Evolutionary conservation across 2,329 filamentous ascomycete species (phyloP).

Genomic region (Arachnopeziza araneosa): DNA sequence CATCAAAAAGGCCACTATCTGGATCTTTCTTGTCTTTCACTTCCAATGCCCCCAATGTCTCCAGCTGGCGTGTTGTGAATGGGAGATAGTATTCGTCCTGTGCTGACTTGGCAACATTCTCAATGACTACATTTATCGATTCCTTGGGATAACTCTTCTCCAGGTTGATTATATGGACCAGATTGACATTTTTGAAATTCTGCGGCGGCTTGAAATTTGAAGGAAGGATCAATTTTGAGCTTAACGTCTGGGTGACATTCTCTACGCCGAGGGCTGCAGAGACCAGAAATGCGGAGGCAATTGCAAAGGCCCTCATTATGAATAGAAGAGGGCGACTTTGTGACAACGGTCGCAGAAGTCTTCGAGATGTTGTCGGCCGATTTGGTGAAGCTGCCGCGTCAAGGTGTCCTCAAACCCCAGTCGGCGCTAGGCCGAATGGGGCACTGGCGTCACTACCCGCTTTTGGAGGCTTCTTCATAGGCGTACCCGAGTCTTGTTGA

Average conservation of each 20-base stretch:
- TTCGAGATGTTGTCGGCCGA: background rate
- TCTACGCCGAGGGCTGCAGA: slow-evolving; percentile 34
- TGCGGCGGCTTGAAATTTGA: slow-evolving; percentile 76
- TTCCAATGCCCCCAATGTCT: slow-evolving; percentile 77
- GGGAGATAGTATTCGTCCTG: slow-evolving; percentile 90
- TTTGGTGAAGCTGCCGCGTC: background rate
- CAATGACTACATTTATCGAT: slow-evolving; percentile 86
- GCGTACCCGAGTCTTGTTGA: background rate
- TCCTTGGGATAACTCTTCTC: slow-evolving; percentile 92
- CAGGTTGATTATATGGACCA: slow-evolving; percentile 83
- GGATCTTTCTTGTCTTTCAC: slow-evolving; percentile 86
- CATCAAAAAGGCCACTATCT: slow-evolving; percentile 59
- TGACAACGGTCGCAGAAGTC: slow-evolving; percentile 1
- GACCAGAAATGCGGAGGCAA: slow-evolving; percentile 54
- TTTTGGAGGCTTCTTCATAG: background rate
- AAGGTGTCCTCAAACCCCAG: background rate
- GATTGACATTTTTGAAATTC: slow-evolving; percentile 89
- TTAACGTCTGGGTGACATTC: slow-evolving; percentile 23
- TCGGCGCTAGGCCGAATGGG: background rate
- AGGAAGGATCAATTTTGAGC: slow-evolving; percentile 51
- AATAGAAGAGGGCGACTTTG: slow-evolving; percentile 18
- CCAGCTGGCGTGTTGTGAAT: slow-evolving; percentile 71
- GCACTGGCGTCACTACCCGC: background rate
- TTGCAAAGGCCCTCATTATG: slow-evolving; percentile 33
- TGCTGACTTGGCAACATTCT: slow-evolving; percentile 74